Percentiles rank a stretch among this genome's conserved stretches.
Evolutionary conservation across 2,329 filamentous ascomycete species (phyloP).

Genomic region (Xylogone sp.): DNA sequence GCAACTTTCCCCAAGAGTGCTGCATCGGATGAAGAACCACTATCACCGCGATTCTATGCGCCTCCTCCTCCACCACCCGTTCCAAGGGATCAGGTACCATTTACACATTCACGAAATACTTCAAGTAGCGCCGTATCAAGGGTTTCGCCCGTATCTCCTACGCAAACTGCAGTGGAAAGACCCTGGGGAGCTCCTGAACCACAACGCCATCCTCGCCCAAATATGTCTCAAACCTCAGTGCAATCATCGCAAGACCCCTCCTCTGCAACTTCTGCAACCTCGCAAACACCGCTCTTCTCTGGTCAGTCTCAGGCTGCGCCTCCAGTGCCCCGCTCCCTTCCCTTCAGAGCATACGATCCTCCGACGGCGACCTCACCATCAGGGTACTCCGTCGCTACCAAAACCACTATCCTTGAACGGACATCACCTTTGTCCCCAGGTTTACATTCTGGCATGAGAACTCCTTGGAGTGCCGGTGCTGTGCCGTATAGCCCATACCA

Average conservation of each 20-base stretch:
- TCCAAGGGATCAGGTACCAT: slow-evolving; percentile 42
- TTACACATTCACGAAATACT: slow-evolving; percentile 15
- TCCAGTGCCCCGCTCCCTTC: slow-evolving; percentile 39
- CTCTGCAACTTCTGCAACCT: slow-evolving; percentile 10
- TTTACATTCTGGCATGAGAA: slow-evolving; percentile 47
- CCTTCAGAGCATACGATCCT: slow-evolving; percentile 59
- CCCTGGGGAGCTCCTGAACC: slow-evolving; percentile 6
- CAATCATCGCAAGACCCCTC: slow-evolving; percentile 2
- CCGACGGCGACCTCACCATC: slow-evolving; percentile 49
- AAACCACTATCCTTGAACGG: slow-evolving; percentile 63
- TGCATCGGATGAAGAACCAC: slow-evolving; percentile 51
- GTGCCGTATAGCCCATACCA: slow-evolving; percentile 77
- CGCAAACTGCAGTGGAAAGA: slow-evolving; percentile 22
- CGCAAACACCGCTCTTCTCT: slow-evolving; percentile 16
- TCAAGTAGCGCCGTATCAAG: slow-evolving; percentile 10
- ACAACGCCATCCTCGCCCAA: slow-evolving; percentile 9
- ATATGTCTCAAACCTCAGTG: slow-evolving; percentile 15
- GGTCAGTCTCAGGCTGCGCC: not conserved
- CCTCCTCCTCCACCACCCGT: slow-evolving; percentile 55
- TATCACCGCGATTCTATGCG: slow-evolving; percentile 55
- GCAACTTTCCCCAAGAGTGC: slow-evolving; percentile 52
- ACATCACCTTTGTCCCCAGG: slow-evolving; percentile 48
- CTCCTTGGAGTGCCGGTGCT: slow-evolving; percentile 57
- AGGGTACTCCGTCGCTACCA: slow-evolving; percentile 43
- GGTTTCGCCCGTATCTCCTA: slow-evolving; percentile 16